Evolutionary conservation across 1,284 basidiomycete genomes (phyloP).

Genomic region (Naganishia liquefaciens): DNA sequence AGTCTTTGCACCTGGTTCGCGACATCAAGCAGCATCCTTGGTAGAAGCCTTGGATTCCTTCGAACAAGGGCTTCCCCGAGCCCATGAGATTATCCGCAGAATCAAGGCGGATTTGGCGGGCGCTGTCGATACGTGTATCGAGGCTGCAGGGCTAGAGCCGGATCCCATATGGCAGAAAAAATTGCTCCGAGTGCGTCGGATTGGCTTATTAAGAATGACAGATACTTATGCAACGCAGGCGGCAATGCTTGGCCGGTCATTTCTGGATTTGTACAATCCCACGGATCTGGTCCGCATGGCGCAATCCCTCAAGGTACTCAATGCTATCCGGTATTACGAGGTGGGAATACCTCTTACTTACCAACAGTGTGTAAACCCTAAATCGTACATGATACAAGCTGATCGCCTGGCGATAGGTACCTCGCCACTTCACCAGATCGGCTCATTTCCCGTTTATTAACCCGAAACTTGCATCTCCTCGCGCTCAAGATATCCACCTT

Average conservation of each 20-base stretch:
- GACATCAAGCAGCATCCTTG: slow-evolving; percentile 84
- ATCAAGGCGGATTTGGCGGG: slow-evolving; percentile 81
- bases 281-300: slow-evolving; percentile 89
- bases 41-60: slow-evolving; percentile 92
- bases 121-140: slow-evolving; percentile 89
- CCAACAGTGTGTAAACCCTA: slow-evolving; percentile 65
- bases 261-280: slow-evolving; percentile 88
- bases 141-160: slow-evolving; percentile 90
- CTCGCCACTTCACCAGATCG: slow-evolving; percentile 72
- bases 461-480: slow-evolving; percentile 85
- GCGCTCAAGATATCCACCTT: slow-evolving; percentile 87
- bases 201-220: background rate
- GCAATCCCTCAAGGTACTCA: slow-evolving; percentile 88
- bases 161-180: slow-evolving; percentile 84
- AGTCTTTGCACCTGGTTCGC: slow-evolving; percentile 88
- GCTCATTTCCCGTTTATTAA: slow-evolving; percentile 78
- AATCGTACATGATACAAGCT: background rate
- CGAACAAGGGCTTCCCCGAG: slow-evolving; percentile 76
- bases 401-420: slow-evolving; percentile 60
- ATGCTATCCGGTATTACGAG: slow-evolving; percentile 85
- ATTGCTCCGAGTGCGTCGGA: slow-evolving; percentile 69
- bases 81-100: slow-evolving; percentile 86
- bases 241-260: slow-evolving; percentile 91
- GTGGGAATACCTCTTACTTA: slow-evolving; percentile 93
- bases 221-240: slow-evolving; percentile 60